These are phyloP conservation scores for Amaranthus hypochondriacus DNA, from an alignment of 148 eudicot genomes.

Conservation along the genomic window DNA sequence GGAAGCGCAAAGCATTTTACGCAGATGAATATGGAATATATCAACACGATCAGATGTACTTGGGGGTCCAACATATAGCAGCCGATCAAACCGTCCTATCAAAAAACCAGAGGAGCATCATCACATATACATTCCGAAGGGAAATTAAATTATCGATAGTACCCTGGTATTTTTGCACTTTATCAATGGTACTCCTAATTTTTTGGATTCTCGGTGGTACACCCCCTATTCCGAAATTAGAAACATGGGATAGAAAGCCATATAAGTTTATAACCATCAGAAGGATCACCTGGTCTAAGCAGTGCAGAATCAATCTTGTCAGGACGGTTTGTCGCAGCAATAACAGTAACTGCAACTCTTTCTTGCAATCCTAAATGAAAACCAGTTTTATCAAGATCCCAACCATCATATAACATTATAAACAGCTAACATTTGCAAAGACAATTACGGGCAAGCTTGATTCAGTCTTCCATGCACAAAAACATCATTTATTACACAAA, in stretches of 20 bases:
- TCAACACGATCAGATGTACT: slow-evolving; percentile 63
- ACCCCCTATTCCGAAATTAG: background rate
- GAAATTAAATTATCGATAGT: too few species aligned
- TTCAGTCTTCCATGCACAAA: background rate
- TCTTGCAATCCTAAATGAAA: slow-evolving; percentile 62
- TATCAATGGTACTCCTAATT: too few species aligned
- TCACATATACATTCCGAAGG: slow-evolving; percentile 3
- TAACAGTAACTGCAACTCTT: slow-evolving; percentile 82
- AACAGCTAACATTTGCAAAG: background rate
- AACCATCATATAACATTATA: background rate
- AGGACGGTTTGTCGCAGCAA: slow-evolving; percentile 97
- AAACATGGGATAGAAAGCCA: background rate
- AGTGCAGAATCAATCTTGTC: slow-evolving; percentile 97
- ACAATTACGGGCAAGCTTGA: background rate
- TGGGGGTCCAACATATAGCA: slow-evolving; percentile 86
- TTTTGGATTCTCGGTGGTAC: too few species aligned
- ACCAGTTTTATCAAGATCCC: background rate
- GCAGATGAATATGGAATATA: slow-evolving; percentile 70
- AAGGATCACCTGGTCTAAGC: slow-evolving; percentile 76
- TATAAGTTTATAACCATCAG: background rate
- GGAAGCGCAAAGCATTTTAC: slow-evolving; percentile 57
- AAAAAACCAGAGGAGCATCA: slow-evolving; percentile 7
- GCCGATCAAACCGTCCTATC: slow-evolving; percentile 87
- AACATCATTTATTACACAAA: background rate
- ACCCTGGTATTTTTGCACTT: too few species aligned